Base-by-base conservation (phyloP, 352 stramenopile species). In the Globisporangium takayamanum region DNA sequence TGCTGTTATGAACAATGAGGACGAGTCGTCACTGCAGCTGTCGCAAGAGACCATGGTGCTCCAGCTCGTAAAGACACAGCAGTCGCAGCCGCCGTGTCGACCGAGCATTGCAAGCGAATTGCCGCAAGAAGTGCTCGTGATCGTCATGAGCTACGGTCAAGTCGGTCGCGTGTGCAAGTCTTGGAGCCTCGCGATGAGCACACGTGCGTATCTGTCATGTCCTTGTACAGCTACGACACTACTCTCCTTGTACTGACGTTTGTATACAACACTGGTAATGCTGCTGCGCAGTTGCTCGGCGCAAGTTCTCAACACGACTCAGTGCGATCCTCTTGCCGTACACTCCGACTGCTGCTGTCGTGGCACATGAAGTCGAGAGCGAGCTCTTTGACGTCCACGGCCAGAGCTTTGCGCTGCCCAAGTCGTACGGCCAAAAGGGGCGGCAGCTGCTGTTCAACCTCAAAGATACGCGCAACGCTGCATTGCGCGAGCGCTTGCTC, bases 391-490 rank as follows among this genome's bases (percentile, higher is more conserved):
- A 70, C 26, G 73, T 60, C 3, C 78, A 84, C 55, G 78, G 78
- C 2, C 78, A 90, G 62, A 77, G 82, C 46, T 86, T 74, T 47
- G 80, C 76, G 6, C 57, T 94, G 12, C 78, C 84, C 7, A 94
- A 90, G 56, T 72, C 75, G 8, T 94, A 94, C 60, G 80, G 73
- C 2, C 80, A 92, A 56, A 91, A 91, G 62, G 84, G 82, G 30
- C 72, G 84, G 28, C 83, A 87, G 53, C 70, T 94, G 41, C 57
- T 92, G 50, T 94, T 94, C 70, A 94, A 94, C 54, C 62, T 94
- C 14, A 88, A 88, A 37, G 82, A 94, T 69, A 63, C 59, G 10
- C 80, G 80, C 30, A 92, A 94, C 55, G 61, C 74, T 0, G 64
- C 77, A 15, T 67, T 94, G 12, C 80, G 84, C 54, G 71, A 85